phyloP scores from a whole-genome alignment of 2,329 filamentous ascomycete genomes.

The Cephalotrichum gorgonifer region DNA sequence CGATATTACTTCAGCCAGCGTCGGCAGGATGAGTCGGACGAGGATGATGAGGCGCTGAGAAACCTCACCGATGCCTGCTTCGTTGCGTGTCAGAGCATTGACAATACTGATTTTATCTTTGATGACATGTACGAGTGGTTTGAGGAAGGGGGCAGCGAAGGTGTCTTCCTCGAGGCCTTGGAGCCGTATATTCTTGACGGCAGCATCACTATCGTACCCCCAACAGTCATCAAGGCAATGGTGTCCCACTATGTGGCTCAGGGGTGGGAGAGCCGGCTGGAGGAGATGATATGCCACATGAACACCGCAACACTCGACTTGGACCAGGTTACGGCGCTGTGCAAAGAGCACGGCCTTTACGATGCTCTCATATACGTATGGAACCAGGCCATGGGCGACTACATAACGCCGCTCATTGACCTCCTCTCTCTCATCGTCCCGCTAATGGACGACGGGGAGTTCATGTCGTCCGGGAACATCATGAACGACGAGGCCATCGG shows the following conservation, averaged over 20 bases:
- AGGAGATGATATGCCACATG: slow-evolving; percentile 91
- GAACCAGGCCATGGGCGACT: slow-evolving; percentile 84
- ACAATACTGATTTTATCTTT: slow-evolving; percentile 75
- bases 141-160: slow-evolving; percentile 62
- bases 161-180: slow-evolving; percentile 76
- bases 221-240: slow-evolving; percentile 74
- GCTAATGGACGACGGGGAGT: slow-evolving; percentile 42
- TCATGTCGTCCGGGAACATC: slow-evolving; percentile 18
- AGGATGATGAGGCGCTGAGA: slow-evolving; percentile 49
- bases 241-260: slow-evolving; percentile 70
- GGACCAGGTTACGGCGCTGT: slow-evolving; percentile 82
- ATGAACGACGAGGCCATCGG: slow-evolving; percentile 43
- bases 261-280: slow-evolving; percentile 66
- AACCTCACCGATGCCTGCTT: slow-evolving; percentile 80
- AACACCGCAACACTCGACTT: slow-evolving; percentile 86
- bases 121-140: slow-evolving; percentile 87
- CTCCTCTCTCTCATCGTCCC: slow-evolving; percentile 60
- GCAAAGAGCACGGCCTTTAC: slow-evolving; percentile 85
- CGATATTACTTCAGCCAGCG: slow-evolving; percentile 75
- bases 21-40: slow-evolving; percentile 32
- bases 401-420: slow-evolving; percentile 81
- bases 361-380: slow-evolving; percentile 95
- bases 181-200: slow-evolving; percentile 81
- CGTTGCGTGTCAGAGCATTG: slow-evolving; percentile 67
- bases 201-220: slow-evolving; percentile 65